phyloP scores from a whole-genome alignment of 495 filamentous ascomycete genomes.

The Cercophora newfieldiana region DNA sequence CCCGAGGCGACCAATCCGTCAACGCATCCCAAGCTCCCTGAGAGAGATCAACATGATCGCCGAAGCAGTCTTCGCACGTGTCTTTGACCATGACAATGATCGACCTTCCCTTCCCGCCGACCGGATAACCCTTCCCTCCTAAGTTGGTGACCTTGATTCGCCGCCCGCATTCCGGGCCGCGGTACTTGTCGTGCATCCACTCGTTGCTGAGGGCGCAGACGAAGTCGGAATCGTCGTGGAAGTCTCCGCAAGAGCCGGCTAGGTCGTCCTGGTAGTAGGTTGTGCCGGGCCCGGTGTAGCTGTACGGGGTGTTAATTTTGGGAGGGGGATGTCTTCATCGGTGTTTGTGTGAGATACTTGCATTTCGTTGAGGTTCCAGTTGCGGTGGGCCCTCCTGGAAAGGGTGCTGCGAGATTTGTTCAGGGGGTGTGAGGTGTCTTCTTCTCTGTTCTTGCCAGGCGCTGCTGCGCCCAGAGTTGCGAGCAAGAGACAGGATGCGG shows the following conservation, averaged over 20 bases:
- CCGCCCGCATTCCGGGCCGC: conserved; percentile 32
- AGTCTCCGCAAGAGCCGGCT: conserved; percentile 33
- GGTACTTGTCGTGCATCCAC: conserved; percentile 21
- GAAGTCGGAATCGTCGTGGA: conserved; percentile 21
- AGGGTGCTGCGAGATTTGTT: too few relatives aligned
- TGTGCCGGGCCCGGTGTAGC: conserved; percentile 28
- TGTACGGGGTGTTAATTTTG: conserved; percentile 1
- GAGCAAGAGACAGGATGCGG: too few relatives aligned
- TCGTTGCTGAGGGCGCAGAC: conserved; percentile 30
- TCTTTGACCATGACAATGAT: conserved; percentile 33
- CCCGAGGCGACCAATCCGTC: conserved; percentile 15
- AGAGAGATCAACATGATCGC: conserved; percentile 31
- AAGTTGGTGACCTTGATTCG: conserved; percentile 35
- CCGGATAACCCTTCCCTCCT: conserved; percentile 25
- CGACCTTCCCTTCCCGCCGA: conserved; percentile 32
- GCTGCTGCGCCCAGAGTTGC: too few relatives aligned
- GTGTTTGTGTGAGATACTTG: background rate
- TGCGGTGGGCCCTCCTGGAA: too few relatives aligned
- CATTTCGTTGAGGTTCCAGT: too few relatives aligned
- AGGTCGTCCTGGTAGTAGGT: conserved; percentile 30
- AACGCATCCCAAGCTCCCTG: conserved; percentile 25
- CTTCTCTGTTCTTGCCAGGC: too few relatives aligned
- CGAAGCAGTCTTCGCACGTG: conserved; percentile 33
- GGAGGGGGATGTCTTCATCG: too few relatives aligned
- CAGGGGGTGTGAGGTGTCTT: too few relatives aligned